Base-by-base conservation (phyloP, 805 yeast species). In the Vanderwaltozyma verrucispora region DNA sequence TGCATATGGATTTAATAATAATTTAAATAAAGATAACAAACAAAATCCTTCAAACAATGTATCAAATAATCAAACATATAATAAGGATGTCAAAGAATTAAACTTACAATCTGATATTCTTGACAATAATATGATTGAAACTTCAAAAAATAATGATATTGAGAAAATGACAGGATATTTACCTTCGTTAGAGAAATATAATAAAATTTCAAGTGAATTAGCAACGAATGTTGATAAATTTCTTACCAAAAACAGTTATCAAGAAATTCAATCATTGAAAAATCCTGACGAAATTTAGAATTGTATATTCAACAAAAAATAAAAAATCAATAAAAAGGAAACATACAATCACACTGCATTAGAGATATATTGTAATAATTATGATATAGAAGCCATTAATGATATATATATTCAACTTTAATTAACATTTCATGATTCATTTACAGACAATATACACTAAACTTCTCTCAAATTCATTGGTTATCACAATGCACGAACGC, bases 1-100 rank as follows among this genome's bases (percentile, higher is more conserved):
- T 27, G 49, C 54, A 8, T 52, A 50, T 37, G 59, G 60, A 12
- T 25, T 48, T 19, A 28, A 19, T 12, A 15, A 24, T 6, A 15
- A n/a, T n/a, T n/a, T n/a, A n/a, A n/a, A n/a, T n/a, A n/a, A n/a
- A n/a, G n/a, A n/a, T n/a, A n/a, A n/a, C n/a, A n/a, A n/a, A n/a
- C n/a, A n/a, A n/a, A n/a, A n/a, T n/a, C n/a, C n/a, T n/a, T n/a
- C n/a, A n/a, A 4, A 33, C 18, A 26, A 14, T 14, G 14, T 5
- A 16, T 15, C 35, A 33, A 39, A 40, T 14, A 27, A 35, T 8
- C 18, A 23, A 2, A 27, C 28, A 8, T 45, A 36, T 30, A 34
- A 23, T 20, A 43, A 37, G 24, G 50, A 47, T 19, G 15, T 25
- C 6, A 32, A 30, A 10, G 50, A 47, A 11, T 29, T 45, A 7